Conservation (phyloP, 768 basidiomycete genomes). For the Agrocybe praecox region DNA sequence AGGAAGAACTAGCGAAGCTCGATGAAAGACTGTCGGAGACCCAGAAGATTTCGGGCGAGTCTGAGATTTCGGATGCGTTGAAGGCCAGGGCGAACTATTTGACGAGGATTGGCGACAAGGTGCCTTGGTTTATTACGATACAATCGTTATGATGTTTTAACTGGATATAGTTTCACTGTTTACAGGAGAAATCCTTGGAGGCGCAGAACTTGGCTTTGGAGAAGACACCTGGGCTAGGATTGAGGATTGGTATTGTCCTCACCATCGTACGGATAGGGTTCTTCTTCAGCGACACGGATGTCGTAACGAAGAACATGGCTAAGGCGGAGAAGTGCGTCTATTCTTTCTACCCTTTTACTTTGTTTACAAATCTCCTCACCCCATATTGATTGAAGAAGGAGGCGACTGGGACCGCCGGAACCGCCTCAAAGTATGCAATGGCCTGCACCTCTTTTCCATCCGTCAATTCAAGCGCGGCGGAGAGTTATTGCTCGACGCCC, state of each 20-base stretch:
- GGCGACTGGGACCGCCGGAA: constrained; percentile 99
- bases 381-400: constrained; percentile 87
- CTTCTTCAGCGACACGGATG: constrained; percentile 80
- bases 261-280: constrained; percentile 88
- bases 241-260: constrained; percentile 90
- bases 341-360: background rate
- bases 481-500: constrained; percentile 84
- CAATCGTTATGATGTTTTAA: constrained; percentile 25
- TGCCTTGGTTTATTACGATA: constrained; percentile 9
- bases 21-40: constrained; percentile 85
- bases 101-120: constrained; percentile 86
- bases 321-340: constrained; percentile 77
- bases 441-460: constrained; percentile 80
- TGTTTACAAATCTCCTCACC: background rate
- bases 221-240: constrained; percentile 92
- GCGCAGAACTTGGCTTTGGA: constrained; percentile 85
- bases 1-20: constrained; percentile 69
- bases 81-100: constrained; percentile 84
- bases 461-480: constrained; percentile 90
- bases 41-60: constrained; percentile 89
- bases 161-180: constrained; percentile 68
- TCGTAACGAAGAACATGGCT: constrained; percentile 71
- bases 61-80: constrained; percentile 88
- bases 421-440: constrained; percentile 94
- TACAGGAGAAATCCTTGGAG: constrained; percentile 82